phyloP scores from a whole-genome alignment of 495 filamentous ascomycete species.

The Immersiella caudata region DNA sequence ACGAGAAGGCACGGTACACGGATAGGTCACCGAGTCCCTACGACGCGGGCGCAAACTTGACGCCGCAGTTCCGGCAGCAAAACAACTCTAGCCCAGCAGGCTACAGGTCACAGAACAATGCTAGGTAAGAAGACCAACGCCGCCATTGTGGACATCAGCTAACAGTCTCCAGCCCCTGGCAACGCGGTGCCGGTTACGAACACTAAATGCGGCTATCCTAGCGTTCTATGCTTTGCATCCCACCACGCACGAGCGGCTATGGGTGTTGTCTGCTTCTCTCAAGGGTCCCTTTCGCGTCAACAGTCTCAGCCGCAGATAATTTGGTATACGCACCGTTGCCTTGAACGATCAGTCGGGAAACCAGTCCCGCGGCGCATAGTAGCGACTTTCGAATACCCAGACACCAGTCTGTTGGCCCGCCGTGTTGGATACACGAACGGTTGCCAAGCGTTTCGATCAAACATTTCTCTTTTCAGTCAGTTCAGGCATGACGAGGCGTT shows the following conservation, averaged over 20 bases:
- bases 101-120: conserved; percentile 13
- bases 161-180: conserved; percentile 49
- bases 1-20: not conserved
- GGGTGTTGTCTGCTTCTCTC: not conserved
- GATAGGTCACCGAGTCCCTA: conserved; percentile 6
- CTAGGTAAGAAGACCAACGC: conserved; percentile 31
- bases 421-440: conserved; percentile 11
- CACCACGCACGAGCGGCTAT: conserved; percentile 3
- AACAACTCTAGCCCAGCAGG: conserved; percentile 41
- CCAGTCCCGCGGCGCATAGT: conserved; percentile 6
- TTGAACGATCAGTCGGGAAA: not conserved
- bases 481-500: conserved; percentile 10
- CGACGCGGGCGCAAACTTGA: not conserved
- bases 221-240: conserved; percentile 6
- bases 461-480: conserved; percentile 3
- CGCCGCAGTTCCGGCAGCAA: conserved; percentile 21
- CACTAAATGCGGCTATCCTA: not conserved
- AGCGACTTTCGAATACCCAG: conserved; percentile 1
- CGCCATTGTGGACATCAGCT: conserved; percentile 20
- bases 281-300: not conserved
- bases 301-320: not conserved
- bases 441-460: not conserved
- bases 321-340: not conserved
- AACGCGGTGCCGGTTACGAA: conserved; percentile 60
- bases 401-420: not conserved